Evolutionary conservation across 768 basidiomycete genomes (phyloP), one percentile per base, ranked within the genome.

Genomic region (Atractiella rhizophila): DNA sequence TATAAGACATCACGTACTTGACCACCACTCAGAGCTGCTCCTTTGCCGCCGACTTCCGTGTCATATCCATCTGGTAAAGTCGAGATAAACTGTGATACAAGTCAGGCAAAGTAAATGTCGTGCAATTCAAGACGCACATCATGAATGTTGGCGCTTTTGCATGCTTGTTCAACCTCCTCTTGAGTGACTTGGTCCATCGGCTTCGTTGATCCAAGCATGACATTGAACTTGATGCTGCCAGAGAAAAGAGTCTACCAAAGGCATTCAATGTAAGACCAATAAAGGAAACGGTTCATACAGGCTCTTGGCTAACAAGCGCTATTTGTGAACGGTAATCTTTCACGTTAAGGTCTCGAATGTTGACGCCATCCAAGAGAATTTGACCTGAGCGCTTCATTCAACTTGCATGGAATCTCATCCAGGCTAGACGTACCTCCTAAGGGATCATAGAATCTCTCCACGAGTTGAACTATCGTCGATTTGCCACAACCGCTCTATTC

Each of bases 401-500:
- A 57, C 18, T 52, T 40, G 39, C 54, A 23, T 54, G 28, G 28
- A n/a, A 21, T 9, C 13, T 1, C 7, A 16, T 4, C n/a, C 4
- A 48, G 24, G 5, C 23, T 23, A 19, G 44, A 36, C 15, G 13
- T 18, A 28, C 46, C 46, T 7, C n/a, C 37, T 16, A 40, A n/a
- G 16, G 49, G 41, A 29, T 52, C 51, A 39, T 57, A 57, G 48
- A 56, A 57, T 5, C 56, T 50, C 35, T 47, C 46, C 25, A 51
- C 40, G 28, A 64, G 56, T 42, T 62, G 60, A 24, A 62, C 59
- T 2, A 58, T 59, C 0, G 63, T 64, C 19, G 52, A 54, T 48
- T 64, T 64, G 23, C 62, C 62, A 42, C 61, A 64, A 28, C 63
- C 63, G 1, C 52, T n/a, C n/a, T n/a, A n/a, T n/a, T n/a, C n/a